Evolutionary conservation across 495 filamentous ascomycete genomes (phyloP).

Genomic region (Margaritispora aquatica): DNA sequence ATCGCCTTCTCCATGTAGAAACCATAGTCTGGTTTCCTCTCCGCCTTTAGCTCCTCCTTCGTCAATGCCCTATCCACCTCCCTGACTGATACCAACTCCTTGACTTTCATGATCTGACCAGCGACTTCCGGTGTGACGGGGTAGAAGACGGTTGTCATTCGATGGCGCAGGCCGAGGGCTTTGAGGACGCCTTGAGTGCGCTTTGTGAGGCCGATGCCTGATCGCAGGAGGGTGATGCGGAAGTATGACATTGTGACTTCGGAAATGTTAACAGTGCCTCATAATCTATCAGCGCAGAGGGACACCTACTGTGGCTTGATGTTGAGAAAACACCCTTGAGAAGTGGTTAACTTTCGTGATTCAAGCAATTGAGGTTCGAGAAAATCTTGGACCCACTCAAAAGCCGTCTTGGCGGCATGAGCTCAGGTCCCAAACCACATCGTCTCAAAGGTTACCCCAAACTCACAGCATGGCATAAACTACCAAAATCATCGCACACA

Average conservation of each 20-base stretch:
- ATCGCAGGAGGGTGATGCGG: constrained; percentile 90
- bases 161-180: constrained; percentile 83
- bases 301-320: too few species aligned
- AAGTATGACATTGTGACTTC: constrained; percentile 73
- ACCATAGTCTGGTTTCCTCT: constrained; percentile 74
- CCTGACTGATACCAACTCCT: constrained; percentile 83
- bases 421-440: background rate
- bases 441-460: background rate
- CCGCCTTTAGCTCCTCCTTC: constrained; percentile 63
- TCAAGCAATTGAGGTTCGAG: constrained; percentile 2
- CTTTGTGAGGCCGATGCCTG: constrained; percentile 83
- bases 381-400: constrained; percentile 1
- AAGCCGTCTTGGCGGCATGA: background rate
- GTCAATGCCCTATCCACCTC: constrained; percentile 72
- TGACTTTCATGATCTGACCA: constrained; percentile 96
- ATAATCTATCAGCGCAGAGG: too few species aligned
- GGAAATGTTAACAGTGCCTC: background rate
- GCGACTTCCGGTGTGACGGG: constrained; percentile 77
- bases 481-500: background rate
- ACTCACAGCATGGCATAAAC: constrained; percentile 14
- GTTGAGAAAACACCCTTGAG: background rate
- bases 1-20: constrained; percentile 75
- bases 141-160: constrained; percentile 87
- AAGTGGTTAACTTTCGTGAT: background rate
- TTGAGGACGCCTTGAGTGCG: constrained; percentile 77